Evolutionary conservation across 768 basidiomycete genomes (phyloP).

Genomic region (Suillus weaverae): DNA sequence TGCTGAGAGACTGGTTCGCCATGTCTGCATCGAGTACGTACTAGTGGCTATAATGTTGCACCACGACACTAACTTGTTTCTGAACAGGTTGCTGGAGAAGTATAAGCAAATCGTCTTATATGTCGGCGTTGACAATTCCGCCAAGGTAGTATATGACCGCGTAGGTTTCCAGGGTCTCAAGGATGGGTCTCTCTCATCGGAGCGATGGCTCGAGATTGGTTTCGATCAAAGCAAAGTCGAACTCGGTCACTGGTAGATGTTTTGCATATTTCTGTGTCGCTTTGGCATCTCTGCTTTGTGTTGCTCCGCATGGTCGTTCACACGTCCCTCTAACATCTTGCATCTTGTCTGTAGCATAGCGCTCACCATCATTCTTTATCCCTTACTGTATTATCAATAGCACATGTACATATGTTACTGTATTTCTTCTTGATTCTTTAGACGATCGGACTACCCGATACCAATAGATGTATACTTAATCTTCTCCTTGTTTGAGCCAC

Average conservation of each 20-base stretch:
- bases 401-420: neutral
- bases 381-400: neutral
- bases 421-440: neutral
- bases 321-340: neutral
- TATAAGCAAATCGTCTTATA: slow-evolving; percentile 62
- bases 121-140: slow-evolving; percentile 54
- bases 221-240: slow-evolving; percentile 47
- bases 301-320: neutral
- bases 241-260: slow-evolving; percentile 67
- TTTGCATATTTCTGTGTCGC: neutral
- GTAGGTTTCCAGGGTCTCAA: slow-evolving; percentile 67
- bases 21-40: slow-evolving; percentile 56
- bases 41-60: neutral
- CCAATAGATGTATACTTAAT: neutral
- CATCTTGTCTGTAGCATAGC: slow-evolving; percentile 5
- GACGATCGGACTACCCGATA: neutral
- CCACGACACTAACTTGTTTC: slow-evolving; percentile 10
- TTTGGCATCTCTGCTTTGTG: neutral
- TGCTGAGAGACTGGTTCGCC: slow-evolving; percentile 61
- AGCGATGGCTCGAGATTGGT: slow-evolving; percentile 64
- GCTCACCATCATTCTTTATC: neutral
- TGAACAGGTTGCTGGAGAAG: slow-evolving; percentile 31
- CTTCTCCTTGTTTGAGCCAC: slow-evolving; percentile 33
- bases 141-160: slow-evolving; percentile 54
- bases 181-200: slow-evolving; percentile 24